A percentile compares a stretch with the other conserved stretches of the same genome.
Evolutionary conservation across 2,329 filamentous ascomycete genomes (phyloP).

Genomic region (Stagonosporopsis rhizophila): DNA sequence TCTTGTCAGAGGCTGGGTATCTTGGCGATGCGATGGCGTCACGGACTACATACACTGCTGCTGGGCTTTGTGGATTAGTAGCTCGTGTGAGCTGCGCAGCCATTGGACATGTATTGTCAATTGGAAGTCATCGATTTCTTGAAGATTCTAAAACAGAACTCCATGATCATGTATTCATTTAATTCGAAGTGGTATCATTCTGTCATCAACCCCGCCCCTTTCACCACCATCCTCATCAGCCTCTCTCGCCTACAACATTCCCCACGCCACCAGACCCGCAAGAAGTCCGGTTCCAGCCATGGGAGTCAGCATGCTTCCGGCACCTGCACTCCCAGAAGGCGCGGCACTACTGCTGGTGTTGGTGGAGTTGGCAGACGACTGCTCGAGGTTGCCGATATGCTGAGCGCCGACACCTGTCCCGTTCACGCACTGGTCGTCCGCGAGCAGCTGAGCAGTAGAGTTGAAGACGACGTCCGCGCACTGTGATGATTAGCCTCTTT

Average conservation of each 20-base stretch:
- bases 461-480: constrained; percentile 56
- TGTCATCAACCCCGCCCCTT: not conserved
- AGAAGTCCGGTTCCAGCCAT: constrained; percentile 26
- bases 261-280: constrained; percentile 31
- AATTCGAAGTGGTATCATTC: not conserved
- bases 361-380: not conserved
- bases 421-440: constrained; percentile 49
- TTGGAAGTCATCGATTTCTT: too few relatives aligned
- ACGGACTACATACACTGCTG: too few relatives aligned
- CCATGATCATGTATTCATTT: not conserved
- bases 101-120: too few relatives aligned
- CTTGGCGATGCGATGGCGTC: too few relatives aligned
- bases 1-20: too few relatives aligned
- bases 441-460: constrained; percentile 46
- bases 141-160: too few relatives aligned
- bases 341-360: constrained; percentile 4
- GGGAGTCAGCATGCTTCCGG: constrained; percentile 25
- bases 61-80: too few relatives aligned
- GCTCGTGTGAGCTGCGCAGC: too few relatives aligned
- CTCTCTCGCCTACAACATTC: constrained; percentile 13
- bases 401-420: constrained; percentile 49
- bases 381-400: constrained; percentile 32
- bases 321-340: constrained; percentile 18
- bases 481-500: constrained; percentile 39
- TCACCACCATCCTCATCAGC: not conserved